phyloP scores from a whole-genome alignment of 1,139 yeast genomes.

The Protomyces pachydermus region DNA sequence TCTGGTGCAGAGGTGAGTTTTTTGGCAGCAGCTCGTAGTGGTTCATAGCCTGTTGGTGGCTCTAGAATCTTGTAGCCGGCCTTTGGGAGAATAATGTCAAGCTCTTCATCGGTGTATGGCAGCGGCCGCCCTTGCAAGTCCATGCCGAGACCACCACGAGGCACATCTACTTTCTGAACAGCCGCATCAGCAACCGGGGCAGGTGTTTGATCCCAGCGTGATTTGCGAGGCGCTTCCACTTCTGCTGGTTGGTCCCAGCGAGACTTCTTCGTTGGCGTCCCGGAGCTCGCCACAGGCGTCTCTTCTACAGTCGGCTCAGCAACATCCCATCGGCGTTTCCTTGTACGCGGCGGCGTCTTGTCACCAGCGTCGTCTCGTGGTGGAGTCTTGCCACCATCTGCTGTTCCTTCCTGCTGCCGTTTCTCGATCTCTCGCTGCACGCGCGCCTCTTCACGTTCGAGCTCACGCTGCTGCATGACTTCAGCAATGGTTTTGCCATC shows the following conservation, averaged over 20 bases:
- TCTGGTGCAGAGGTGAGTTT: slow-evolving; percentile 41
- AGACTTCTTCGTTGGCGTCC: slow-evolving; percentile 29
- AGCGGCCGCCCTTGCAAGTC: slow-evolving; percentile 37
- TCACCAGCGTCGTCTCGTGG: slow-evolving; percentile 33
- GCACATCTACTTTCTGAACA: slow-evolving; percentile 33
- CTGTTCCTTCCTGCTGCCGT: slow-evolving; percentile 26
- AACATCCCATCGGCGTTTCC: slow-evolving; percentile 29
- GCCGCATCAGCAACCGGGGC: slow-evolving; percentile 30
- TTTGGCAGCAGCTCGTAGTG: slow-evolving; percentile 36
- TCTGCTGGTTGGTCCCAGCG: slow-evolving; percentile 36
- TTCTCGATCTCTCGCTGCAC: slow-evolving; percentile 36
- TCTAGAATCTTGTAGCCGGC: slow-evolving; percentile 49
- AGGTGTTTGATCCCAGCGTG: slow-evolving; percentile 39
- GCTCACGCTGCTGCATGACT: slow-evolving; percentile 37
- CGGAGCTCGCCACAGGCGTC: slow-evolving; percentile 30
- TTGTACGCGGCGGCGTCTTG: slow-evolving; percentile 33
- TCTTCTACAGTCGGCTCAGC: slow-evolving; percentile 6
- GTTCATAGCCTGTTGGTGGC: slow-evolving; percentile 50
- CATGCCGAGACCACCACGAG: slow-evolving; percentile 43
- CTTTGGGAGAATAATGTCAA: slow-evolving; percentile 52
- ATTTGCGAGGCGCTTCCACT: slow-evolving; percentile 29
- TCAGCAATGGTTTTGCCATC: slow-evolving; percentile 34
- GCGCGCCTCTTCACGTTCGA: slow-evolving; percentile 39
- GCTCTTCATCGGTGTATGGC: slow-evolving; percentile 48
- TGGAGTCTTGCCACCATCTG: slow-evolving; percentile 34